Conservation (phyloP, 176 grass and related monocot species). For the Triticum urartu region DNA sequence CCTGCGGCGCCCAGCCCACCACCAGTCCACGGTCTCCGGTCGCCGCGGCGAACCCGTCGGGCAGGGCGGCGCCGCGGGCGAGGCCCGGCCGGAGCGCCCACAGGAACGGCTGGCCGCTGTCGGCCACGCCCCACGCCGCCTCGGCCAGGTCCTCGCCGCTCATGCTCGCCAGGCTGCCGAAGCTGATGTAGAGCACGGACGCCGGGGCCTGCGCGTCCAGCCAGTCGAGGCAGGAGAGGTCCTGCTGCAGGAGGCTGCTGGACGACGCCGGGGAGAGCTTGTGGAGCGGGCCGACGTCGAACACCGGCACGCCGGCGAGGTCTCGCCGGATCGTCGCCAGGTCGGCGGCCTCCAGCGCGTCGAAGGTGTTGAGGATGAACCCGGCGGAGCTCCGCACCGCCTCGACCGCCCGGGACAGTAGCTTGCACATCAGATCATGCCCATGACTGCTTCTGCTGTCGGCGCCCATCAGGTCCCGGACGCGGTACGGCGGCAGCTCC, state of each 20-base stretch:
- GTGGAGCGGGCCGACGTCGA: background rate
- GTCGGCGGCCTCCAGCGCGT: background rate
- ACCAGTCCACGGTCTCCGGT: background rate
- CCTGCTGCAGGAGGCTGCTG: conserved; percentile 12
- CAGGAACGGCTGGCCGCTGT: conserved; percentile 26
- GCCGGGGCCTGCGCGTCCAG: background rate
- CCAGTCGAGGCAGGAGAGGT: background rate
- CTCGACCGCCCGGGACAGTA: background rate
- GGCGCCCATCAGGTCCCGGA: background rate
- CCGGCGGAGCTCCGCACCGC: conserved; percentile 10
- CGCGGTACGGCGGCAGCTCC: conserved; percentile 27
- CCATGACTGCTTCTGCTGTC: background rate
- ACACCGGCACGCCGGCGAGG: background rate
- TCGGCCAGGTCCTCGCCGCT: conserved; percentile 11
- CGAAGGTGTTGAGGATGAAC: conserved; percentile 26
- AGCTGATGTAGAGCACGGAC: background rate
- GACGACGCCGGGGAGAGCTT: background rate
- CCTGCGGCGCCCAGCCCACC: background rate
- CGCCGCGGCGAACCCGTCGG: background rate
- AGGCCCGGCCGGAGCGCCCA: conserved; percentile 27
- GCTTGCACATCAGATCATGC: background rate
- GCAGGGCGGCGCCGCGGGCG: background rate
- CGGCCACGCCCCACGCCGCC: background rate
- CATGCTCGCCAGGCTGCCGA: background rate
- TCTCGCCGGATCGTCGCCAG: background rate